These are phyloP conservation scores for Chenopodium quinoa DNA, from an alignment of 148 eudicot genomes.

Conservation along the genomic window DNA sequence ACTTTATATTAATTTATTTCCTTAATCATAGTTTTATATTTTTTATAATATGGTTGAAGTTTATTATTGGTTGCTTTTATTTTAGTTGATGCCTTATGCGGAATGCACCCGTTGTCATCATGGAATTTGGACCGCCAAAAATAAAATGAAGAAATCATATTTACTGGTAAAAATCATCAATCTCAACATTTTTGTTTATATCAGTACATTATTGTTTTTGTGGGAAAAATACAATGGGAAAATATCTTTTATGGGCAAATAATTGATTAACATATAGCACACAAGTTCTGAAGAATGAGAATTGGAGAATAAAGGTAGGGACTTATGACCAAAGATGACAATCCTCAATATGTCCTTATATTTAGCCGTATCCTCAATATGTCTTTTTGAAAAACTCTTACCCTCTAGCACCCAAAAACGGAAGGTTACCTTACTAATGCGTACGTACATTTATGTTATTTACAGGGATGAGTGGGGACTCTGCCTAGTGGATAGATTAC, in stretches of 20 bases:
- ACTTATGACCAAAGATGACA: background rate
- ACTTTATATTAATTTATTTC: background rate
- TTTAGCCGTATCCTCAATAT: background rate
- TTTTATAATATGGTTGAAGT: conserved; percentile 9
- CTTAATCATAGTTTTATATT: background rate
- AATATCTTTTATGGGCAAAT: conserved; percentile 2
- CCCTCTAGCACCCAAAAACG: background rate
- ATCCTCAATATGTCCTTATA: background rate
- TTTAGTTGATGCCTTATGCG: conserved; percentile 24
- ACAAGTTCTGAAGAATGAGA: background rate
- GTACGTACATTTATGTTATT: no score
- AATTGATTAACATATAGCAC: background rate
- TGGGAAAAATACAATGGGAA: background rate
- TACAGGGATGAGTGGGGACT: no score
- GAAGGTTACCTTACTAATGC: background rate
- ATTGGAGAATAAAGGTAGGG: background rate
- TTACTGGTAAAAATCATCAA: background rate
- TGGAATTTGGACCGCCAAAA: conserved; percentile 5
- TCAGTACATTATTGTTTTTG: background rate
- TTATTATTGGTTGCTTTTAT: conserved; percentile 21
- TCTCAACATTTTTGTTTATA: no score
- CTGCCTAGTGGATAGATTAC: no score
- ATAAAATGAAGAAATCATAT: background rate
- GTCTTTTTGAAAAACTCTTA: background rate
- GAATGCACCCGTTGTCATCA: conserved; percentile 27